phyloP scores from a whole-genome alignment of 208 protist species.

The Leptomonas seymouri region DNA sequence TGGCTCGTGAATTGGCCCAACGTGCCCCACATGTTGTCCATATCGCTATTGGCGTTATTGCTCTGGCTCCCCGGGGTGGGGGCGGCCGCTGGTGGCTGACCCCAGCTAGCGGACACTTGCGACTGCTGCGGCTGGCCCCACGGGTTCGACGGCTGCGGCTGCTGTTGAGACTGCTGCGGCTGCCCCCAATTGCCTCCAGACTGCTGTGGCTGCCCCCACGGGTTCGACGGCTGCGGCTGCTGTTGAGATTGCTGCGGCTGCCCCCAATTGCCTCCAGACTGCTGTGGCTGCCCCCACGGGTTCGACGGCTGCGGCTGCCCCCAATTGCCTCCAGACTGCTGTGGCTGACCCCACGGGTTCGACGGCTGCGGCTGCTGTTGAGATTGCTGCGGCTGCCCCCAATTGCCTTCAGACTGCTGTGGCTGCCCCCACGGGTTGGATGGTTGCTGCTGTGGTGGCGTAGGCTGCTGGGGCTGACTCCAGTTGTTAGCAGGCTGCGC shows the following conservation, averaged over 20 bases:
- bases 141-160: constrained; percentile 11
- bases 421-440: constrained; percentile 28
- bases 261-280: constrained; percentile 22
- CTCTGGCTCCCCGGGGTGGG: constrained; percentile 13
- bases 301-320: constrained; percentile 10
- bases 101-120: constrained; percentile 14
- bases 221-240: constrained; percentile 11
- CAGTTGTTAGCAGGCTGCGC: constrained; percentile 24
- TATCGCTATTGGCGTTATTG: neutral
- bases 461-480: constrained; percentile 31
- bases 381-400: constrained; percentile 4
- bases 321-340: too few species aligned
- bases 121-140: constrained; percentile 4
- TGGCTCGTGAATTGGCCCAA: constrained; percentile 43
- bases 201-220: constrained; percentile 20
- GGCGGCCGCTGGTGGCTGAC: constrained; percentile 10
- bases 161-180: constrained; percentile 22
- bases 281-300: constrained; percentile 8
- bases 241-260: constrained; percentile 28
- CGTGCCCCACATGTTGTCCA: constrained; percentile 51
- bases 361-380: constrained; percentile 3
- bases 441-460: constrained; percentile 10
- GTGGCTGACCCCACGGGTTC: constrained; percentile 41
- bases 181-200: constrained; percentile 27
- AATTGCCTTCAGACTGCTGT: constrained; percentile 19